Base-by-base conservation (phyloP, 208 protist genomes). In the Acanthamoeba sp. region DNA sequence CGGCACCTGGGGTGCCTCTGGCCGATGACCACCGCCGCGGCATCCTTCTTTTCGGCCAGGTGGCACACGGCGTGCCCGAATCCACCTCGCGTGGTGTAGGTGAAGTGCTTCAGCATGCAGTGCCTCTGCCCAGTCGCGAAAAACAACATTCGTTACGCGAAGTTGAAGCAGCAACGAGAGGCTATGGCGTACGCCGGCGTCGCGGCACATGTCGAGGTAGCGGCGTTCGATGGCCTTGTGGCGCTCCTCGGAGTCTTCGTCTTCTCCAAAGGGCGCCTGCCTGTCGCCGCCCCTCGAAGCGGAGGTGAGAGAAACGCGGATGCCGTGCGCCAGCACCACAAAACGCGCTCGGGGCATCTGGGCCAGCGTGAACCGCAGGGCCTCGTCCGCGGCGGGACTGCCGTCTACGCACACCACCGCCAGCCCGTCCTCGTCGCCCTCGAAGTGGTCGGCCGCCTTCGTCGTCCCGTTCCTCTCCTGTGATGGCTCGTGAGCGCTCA, bases 361-460 rank as follows among this genome's bases (percentile, higher is more conserved):
- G n/a, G 52, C 34, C 82, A 62, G 82, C 27, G 82, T 42, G 42
- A 89, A 89, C 50, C 32, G n/a, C 82, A 89, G 55, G 38, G 82
- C 45, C 32, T 38, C 82, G 55, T 89, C 82, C 50, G 50, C 55
- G 45, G 27, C 82, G 50, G 82, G 48, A 29, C 82, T 59, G 42
- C 85, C 57, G 16, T 91, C 85, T 18, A 91, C 55, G 57, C 85
- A 64, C 38, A 91, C 85, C 29, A 64, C 52, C 2, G 62, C 38
- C 59, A 71, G 57, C 34, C 24, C 14, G 84, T 73, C 59, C 38
- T 66, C 27, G 18, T 71, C 48, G 48, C 48, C 48, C 48, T 55
- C 48, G 48, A 59, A 27, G 78, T 45, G 38, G 78, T 29, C 34
- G 78, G 40, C 42, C 22, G 52, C 59, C 42, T 57, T 16, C 4